Conservation (phyloP, 2,329 filamentous ascomycete species). For the Aureobasidium zeae region DNA sequence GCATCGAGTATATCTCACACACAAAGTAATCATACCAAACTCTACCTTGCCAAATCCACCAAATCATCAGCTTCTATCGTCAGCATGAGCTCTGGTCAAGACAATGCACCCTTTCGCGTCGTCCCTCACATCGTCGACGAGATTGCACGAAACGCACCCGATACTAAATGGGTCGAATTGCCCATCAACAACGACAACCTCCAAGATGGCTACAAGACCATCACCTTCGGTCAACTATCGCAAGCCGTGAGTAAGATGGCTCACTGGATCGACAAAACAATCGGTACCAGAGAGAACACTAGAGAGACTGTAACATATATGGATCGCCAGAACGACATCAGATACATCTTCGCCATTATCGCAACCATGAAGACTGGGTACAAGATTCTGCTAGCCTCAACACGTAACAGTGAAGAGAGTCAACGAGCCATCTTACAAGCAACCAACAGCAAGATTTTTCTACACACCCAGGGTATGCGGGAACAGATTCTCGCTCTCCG, state of each 20-base stretch:
- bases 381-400: slow-evolving; percentile 19
- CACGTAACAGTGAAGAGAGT: slow-evolving; percentile 17
- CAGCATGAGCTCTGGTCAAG: slow-evolving; percentile 1
- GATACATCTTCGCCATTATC: slow-evolving; percentile 21
- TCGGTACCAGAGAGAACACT: slow-evolving; percentile 17
- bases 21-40: background rate
- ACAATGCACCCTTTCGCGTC: slow-evolving; percentile 2
- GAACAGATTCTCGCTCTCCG: slow-evolving; percentile 13
- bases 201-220: slow-evolving; percentile 19
- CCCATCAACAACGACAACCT: slow-evolving; percentile 15
- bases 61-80: background rate
- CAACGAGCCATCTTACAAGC: slow-evolving; percentile 14
- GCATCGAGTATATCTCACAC: background rate
- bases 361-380: slow-evolving; percentile 22
- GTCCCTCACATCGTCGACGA: slow-evolving; percentile 11
- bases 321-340: slow-evolving; percentile 21
- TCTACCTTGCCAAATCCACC: background rate
- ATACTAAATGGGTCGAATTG: slow-evolving; percentile 11
- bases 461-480: slow-evolving; percentile 12
- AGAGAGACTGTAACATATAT: slow-evolving; percentile 20
- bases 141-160: slow-evolving; percentile 3
- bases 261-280: slow-evolving; percentile 17
- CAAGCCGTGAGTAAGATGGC: slow-evolving; percentile 19
- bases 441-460: slow-evolving; percentile 16
- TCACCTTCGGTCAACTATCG: slow-evolving; percentile 19